phyloP scores from a whole-genome alignment of 495 filamentous ascomycete genomes.

The Amniculicola lignicola region DNA sequence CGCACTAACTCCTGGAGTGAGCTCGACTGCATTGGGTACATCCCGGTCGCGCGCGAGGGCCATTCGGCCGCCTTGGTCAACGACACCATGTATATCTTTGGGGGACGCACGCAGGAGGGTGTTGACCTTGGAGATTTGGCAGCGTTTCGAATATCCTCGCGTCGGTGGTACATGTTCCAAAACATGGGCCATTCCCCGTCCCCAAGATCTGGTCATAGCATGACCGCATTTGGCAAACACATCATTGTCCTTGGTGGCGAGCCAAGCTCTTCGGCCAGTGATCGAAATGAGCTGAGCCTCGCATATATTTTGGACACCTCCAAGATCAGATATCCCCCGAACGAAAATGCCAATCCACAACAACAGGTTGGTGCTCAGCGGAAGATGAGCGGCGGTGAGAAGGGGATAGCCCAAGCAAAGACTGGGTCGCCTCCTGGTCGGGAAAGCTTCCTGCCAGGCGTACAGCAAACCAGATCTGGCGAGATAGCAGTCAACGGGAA shows the following conservation, averaged over 20 bases:
- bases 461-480: constrained; percentile 36
- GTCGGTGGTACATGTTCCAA: constrained; percentile 98
- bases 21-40: constrained; percentile 94
- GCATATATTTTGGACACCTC: constrained; percentile 89
- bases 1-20: constrained; percentile 76
- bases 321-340: constrained; percentile 93
- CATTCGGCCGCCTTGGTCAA: constrained; percentile 90
- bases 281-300: constrained; percentile 78
- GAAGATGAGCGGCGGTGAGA: constrained; percentile 32
- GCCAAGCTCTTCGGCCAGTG: constrained; percentile 78
- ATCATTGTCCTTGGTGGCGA: constrained; percentile 92
- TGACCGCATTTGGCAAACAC: constrained; percentile 90
- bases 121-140: constrained; percentile 89
- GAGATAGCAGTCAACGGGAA: constrained; percentile 32
- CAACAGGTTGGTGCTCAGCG: constrained; percentile 44
- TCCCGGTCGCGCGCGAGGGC: constrained; percentile 88
- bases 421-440: constrained; percentile 5
- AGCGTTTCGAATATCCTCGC: constrained; percentile 86
- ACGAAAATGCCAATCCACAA: constrained; percentile 41
- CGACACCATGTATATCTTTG: constrained; percentile 99
- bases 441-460: constrained; percentile 25
- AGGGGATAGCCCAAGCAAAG: constrained; percentile 28
- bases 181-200: constrained; percentile 98
- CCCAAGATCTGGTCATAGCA: constrained; percentile 90
- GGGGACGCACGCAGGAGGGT: constrained; percentile 91